Evolutionary conservation across 2,329 filamentous ascomycete species (phyloP).

Genomic region (Sarocladium strictum): DNA sequence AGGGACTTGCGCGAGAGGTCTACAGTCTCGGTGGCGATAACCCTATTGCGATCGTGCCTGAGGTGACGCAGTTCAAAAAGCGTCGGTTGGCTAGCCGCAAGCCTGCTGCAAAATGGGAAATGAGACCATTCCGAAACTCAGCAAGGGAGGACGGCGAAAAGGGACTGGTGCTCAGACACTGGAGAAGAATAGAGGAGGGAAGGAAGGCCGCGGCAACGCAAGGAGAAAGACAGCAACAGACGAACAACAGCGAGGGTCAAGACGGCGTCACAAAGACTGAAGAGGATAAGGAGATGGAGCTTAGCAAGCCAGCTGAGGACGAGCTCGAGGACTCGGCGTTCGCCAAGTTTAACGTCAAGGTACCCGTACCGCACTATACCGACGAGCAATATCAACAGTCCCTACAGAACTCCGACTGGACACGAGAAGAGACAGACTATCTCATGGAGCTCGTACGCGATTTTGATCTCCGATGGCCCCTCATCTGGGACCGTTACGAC

Average conservation of each 20-base stretch:
- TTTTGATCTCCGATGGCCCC: constrained; percentile 82
- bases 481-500: constrained; percentile 92
- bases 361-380: constrained; percentile 73
- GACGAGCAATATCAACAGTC: constrained; percentile 79
- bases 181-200: constrained; percentile 58
- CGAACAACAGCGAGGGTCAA: constrained; percentile 11
- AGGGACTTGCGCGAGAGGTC: constrained; percentile 59
- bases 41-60: constrained; percentile 60
- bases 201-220: constrained; percentile 11
- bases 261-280: constrained; percentile 26
- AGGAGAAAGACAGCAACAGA: not conserved
- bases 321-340: constrained; percentile 59
- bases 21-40: constrained; percentile 61
- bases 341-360: constrained; percentile 80
- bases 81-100: constrained; percentile 48
- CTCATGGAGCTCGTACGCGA: constrained; percentile 68
- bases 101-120: constrained; percentile 57
- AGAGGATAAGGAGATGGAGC: constrained; percentile 29
- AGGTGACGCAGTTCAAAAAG: constrained; percentile 54
- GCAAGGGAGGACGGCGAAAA: constrained; percentile 58
- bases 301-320: constrained; percentile 14
- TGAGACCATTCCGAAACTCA: constrained; percentile 68
- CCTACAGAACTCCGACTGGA: constrained; percentile 73
- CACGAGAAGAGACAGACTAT: constrained; percentile 90
- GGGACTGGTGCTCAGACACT: constrained; percentile 67